Base-by-base conservation (phyloP, 495 filamentous ascomycete species). In the Xylaria longipes region DNA sequence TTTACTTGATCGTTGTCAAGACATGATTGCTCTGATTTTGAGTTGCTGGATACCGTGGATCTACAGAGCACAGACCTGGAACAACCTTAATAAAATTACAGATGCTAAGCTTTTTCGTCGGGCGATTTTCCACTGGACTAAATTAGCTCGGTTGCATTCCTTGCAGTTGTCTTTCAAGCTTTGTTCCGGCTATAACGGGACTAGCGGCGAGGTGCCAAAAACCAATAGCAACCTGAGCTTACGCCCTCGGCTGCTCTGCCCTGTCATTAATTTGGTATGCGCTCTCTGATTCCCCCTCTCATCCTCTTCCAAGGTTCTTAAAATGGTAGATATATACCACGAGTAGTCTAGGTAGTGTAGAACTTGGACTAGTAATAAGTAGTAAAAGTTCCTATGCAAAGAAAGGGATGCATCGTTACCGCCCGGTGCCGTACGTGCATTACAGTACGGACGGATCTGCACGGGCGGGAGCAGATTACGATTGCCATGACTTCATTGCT, bases 401-500 rank as follows among this genome's bases (percentile, higher is more conserved):
- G 33, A 37, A 22, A 37, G 8, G 57, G 52, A 46, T 46, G 46
- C 22, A 50, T 25, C 6, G 11, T 52, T 27, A 8, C 48, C 48
- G 22, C 22, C 27, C 9, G 0, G 11, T 52, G 15, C 48, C 14
- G 20, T 46, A 11, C 27, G 27, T 12, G 22, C 57, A 60, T 20
- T 6, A n/a, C n/a, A n/a, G n/a, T n/a, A n/a, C n/a, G n/a, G n/a
- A 35, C 2, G 20, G 57, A 60, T 60, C 57, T 35, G 31, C 57
- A 37, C 33, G 57, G 20, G 31, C 17, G 56, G 56, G 33, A 33
- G 56, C 1, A 9, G 57, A 60, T 60, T 22, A 29, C 57, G 57
- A n/a, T n/a, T n/a, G 57, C 20, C 4, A 60, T 60, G 57, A 60
- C 57, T 60, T 60, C 57, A 60, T 60, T 35, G 14, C 57, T 35